Evolutionary conservation across 2,329 filamentous ascomycete species (phyloP), one percentile per base, ranked within the genome.

Genomic region (Sclerotinia minor): DNA sequence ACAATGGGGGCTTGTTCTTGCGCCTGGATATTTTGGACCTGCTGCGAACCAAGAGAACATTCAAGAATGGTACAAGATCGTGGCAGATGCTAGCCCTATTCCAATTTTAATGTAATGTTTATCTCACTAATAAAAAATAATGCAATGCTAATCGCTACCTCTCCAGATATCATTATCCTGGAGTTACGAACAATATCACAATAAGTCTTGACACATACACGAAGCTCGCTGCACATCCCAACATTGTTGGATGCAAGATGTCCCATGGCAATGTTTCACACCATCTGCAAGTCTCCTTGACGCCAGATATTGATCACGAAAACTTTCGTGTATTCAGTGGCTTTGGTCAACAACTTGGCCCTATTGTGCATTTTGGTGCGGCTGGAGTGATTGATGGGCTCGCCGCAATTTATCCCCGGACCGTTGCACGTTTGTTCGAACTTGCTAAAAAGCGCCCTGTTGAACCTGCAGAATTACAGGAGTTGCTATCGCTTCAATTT

Each of bases 191-290:
- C 80, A 84, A 85, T 73, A 79, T 89, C 73, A 80, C 82, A 70
- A 80, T 89, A 69, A 79, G 81, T 2, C 83, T 86, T 2, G 79
- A 83, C 8, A 86, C 85, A 0, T 87, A 86, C 74, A 84, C 75
- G 15, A 73, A 75, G 0, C 84, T 89, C 32, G 81, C 87, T 7
- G 79, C 81, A 63, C 87, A 89, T 75, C 81, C 84, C 38, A 89
- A 89, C 75, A 88, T 89, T 68, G 86, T 89, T 15, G 87, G 87
- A 52, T 87, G 85, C 77, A 89, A 90, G 77, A 84, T 89, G 74
- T 89, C 85, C 1, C 87, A 89, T 75, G 86, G 85, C 60, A 85
- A 88, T 74, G 82, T 89, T 57, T 87, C 86, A 26, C 81, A 84
- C 72, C 85, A 88, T 75, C 80, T 83, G 7, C 83, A 88, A 75